phyloP scores from a whole-genome alignment of 345 rosid genomes.

The Eucalyptus fibrosa region DNA sequence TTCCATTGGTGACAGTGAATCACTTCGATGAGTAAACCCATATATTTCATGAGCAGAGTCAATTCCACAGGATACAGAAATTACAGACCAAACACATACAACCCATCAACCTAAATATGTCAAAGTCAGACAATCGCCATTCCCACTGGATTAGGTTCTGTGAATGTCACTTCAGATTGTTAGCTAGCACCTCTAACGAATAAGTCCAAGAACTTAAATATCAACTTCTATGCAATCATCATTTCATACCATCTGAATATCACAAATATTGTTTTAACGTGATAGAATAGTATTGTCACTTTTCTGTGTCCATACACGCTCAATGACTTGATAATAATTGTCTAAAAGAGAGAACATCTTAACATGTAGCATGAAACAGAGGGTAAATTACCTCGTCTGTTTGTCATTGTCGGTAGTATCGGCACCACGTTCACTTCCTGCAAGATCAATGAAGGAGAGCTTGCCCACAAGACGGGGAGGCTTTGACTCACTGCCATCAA shows the following conservation, averaged over 20 bases:
- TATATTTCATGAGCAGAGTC: neutral
- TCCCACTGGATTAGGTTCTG: neutral
- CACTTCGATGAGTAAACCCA: neutral
- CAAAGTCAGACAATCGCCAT: neutral
- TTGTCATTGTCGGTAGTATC: slow-evolving; percentile 98
- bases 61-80: neutral
- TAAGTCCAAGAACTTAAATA: neutral
- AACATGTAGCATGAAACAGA: neutral
- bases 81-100: neutral
- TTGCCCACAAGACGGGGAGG: slow-evolving; percentile 89
- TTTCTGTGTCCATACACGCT: neutral
- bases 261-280: neutral
- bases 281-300: neutral
- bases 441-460: slow-evolving; percentile 96
- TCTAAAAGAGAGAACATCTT: neutral
- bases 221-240: neutral
- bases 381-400: slow-evolving; percentile 62
- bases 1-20: neutral
- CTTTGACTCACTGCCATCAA: slow-evolving; percentile 74
- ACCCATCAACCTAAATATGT: neutral
- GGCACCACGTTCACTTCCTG: slow-evolving; percentile 99
- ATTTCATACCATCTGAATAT: neutral
- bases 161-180: neutral
- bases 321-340: neutral
- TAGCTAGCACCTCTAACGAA: neutral